These are phyloP conservation scores for Dianthus caryophyllus DNA, from an alignment of 148 eudicot species.

Conservation along the genomic window DNA sequence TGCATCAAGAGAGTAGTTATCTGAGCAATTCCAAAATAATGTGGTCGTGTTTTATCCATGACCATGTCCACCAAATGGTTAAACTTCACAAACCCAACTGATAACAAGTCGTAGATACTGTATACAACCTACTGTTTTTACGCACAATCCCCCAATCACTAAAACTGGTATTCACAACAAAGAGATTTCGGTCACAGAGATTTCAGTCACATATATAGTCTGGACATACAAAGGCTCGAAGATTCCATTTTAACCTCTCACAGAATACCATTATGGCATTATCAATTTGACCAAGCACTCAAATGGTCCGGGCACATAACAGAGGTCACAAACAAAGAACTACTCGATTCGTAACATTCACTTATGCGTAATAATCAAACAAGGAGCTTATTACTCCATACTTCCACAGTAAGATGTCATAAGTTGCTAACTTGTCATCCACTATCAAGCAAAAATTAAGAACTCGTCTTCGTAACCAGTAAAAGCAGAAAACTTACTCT, in stretches of 20 bases:
- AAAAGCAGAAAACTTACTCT: conserved; percentile 47
- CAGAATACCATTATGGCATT: not conserved
- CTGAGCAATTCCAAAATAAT: too few relatives aligned
- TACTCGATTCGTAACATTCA: too few relatives aligned
- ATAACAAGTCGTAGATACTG: not conserved
- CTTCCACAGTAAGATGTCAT: too few relatives aligned
- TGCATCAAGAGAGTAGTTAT: too few relatives aligned
- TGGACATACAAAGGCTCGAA: not conserved
- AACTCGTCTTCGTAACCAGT: not conserved
- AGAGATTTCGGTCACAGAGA: not conserved
- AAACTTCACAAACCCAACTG: not conserved
- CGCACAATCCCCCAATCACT: not conserved
- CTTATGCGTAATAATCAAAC: too few relatives aligned
- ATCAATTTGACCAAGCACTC: not conserved
- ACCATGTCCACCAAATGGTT: too few relatives aligned
- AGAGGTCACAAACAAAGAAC: not conserved
- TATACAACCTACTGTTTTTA: not conserved
- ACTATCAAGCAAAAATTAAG: not conserved
- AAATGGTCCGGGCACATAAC: not conserved
- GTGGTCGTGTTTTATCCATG: too few relatives aligned
- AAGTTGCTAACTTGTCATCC: not conserved
- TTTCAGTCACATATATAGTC: not conserved
- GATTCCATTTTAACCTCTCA: not conserved
- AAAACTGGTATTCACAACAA: too few relatives aligned
- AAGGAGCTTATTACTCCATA: too few relatives aligned